These are phyloP conservation scores for Euphorbia peplus DNA, from an alignment of 345 rosid genomes.

Conservation along the genomic window DNA sequence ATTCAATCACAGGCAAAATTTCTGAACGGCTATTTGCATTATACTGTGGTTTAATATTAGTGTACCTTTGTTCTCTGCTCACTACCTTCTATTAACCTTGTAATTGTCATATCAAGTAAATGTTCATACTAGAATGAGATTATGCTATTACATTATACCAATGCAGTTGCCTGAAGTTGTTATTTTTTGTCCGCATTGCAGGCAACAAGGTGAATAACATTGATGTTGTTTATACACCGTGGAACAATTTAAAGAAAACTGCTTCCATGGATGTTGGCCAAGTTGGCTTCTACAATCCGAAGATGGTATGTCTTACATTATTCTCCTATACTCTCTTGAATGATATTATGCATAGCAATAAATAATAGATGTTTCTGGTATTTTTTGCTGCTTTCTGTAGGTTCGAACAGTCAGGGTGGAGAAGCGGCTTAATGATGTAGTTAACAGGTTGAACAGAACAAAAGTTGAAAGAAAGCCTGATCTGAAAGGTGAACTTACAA, in stretches of 20 bases:
- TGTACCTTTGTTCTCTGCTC: background rate
- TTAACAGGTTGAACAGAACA: slow-evolving; percentile 90
- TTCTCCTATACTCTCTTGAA: background rate
- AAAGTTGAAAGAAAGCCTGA: slow-evolving; percentile 91
- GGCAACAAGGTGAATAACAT: slow-evolving; percentile 94
- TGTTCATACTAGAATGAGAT: background rate
- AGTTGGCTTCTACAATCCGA: slow-evolving; percentile 88
- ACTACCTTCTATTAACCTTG: slow-evolving; percentile 3
- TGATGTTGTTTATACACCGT: slow-evolving; percentile 95
- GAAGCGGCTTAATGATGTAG: slow-evolving; percentile 84
- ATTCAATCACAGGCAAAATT: slow-evolving; percentile 83
- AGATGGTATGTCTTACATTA: slow-evolving; percentile 46
- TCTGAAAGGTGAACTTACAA: slow-evolving; percentile 58
- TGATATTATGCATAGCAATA: background rate
- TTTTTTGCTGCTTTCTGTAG: slow-evolving; percentile 35
- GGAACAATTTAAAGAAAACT: slow-evolving; percentile 94
- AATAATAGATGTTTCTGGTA: slow-evolving; percentile 14
- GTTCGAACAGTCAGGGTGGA: slow-evolving; percentile 90
- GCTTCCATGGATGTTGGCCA: slow-evolving; percentile 99
- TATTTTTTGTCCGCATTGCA: slow-evolving; percentile 20
- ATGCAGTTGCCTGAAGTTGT: background rate
- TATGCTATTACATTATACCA: background rate
- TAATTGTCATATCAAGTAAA: background rate
- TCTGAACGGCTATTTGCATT: background rate
- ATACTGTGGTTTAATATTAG: background rate